These are phyloP conservation scores for Alloascoidea hylecoeti DNA, from an alignment of 805 yeast species.

Conservation along the genomic window DNA sequence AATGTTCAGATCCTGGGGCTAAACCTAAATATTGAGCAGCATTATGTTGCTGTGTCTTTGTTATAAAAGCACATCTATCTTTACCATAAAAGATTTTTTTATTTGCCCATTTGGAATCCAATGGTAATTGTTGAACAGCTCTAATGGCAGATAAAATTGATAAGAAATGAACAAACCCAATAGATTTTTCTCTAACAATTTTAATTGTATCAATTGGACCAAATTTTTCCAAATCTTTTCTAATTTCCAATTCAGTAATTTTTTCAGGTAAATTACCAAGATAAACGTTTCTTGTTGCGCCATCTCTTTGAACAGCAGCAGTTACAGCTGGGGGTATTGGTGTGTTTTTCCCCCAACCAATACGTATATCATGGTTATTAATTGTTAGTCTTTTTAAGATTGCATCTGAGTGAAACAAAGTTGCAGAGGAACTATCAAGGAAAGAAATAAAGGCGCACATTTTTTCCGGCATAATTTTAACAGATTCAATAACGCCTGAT, in stretches of 20 bases:
- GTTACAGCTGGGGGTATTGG: slow-evolving; percentile 63
- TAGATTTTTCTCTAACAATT: slow-evolving; percentile 65
- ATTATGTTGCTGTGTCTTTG: slow-evolving; percentile 91
- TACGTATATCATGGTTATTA: slow-evolving; percentile 65
- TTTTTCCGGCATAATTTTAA: slow-evolving; percentile 67
- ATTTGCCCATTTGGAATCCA: slow-evolving; percentile 53
- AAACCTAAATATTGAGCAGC: slow-evolving; percentile 91
- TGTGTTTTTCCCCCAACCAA: slow-evolving; percentile 88
- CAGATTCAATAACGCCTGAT: slow-evolving; percentile 76
- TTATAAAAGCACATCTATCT: slow-evolving; percentile 82
- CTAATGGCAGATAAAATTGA: slow-evolving; percentile 77
- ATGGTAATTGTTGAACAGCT: slow-evolving; percentile 65
- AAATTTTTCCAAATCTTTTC: slow-evolving; percentile 50
- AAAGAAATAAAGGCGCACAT: slow-evolving; percentile 87
- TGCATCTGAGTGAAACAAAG: slow-evolving; percentile 88
- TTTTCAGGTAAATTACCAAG: slow-evolving; percentile 66
- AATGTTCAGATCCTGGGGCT: slow-evolving; percentile 79
- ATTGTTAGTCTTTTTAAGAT: slow-evolving; percentile 71
- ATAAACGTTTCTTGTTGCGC: slow-evolving; percentile 90
- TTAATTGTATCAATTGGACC: slow-evolving; percentile 83
- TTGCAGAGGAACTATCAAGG: slow-evolving; percentile 77
- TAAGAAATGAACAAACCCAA: slow-evolving; percentile 74
- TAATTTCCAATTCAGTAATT: slow-evolving; percentile 50
- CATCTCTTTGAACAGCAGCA: slow-evolving; percentile 66
- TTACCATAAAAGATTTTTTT: slow-evolving; percentile 84